Conservation (phyloP, 768 basidiomycete genomes). For the Lactarius pseudohatsudake region DNA sequence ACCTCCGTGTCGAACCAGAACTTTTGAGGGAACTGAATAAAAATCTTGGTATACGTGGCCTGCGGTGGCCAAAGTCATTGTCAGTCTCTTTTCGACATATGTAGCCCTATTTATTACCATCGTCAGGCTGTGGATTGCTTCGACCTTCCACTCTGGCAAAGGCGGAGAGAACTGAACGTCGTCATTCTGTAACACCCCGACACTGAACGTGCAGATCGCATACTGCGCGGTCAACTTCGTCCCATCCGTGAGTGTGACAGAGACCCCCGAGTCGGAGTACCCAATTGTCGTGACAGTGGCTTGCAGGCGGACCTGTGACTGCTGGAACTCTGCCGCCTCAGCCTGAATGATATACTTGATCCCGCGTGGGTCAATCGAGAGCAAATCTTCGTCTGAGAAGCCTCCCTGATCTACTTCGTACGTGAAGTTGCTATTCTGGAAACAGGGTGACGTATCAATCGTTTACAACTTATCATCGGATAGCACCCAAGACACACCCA, state of each 20-base stretch:
- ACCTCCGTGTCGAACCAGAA: slow-evolving; percentile 43
- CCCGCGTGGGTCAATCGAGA: slow-evolving; percentile 54
- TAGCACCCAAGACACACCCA: slow-evolving; percentile 42
- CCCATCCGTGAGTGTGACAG: slow-evolving; percentile 37
- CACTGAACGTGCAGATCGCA: slow-evolving; percentile 60
- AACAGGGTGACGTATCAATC: not conserved
- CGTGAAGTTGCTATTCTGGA: slow-evolving; percentile 62
- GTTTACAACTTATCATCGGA: too few species aligned
- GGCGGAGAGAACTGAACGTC: slow-evolving; percentile 52
- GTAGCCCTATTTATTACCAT: slow-evolving; percentile 44
- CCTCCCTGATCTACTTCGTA: slow-evolving; percentile 42
- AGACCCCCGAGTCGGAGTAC: slow-evolving; percentile 49
- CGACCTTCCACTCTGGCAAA: slow-evolving; percentile 57
- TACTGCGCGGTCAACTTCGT: slow-evolving; percentile 35
- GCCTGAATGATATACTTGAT: slow-evolving; percentile 55
- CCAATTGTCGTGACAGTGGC: slow-evolving; percentile 47
- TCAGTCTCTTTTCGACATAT: slow-evolving; percentile 37
- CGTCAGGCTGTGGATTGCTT: slow-evolving; percentile 59
- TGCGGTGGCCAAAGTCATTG: not conserved
- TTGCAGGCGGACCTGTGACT: slow-evolving; percentile 47
- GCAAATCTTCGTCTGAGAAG: slow-evolving; percentile 50
- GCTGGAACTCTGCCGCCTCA: slow-evolving; percentile 53
- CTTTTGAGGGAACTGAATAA: slow-evolving; percentile 21
- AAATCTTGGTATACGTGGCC: slow-evolving; percentile 17
- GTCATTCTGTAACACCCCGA: slow-evolving; percentile 43